Percentiles rank a stretch among this genome's conserved stretches.
Conservation (phyloP, 768 basidiomycete species). For the Termitomyces sp. region DNA sequence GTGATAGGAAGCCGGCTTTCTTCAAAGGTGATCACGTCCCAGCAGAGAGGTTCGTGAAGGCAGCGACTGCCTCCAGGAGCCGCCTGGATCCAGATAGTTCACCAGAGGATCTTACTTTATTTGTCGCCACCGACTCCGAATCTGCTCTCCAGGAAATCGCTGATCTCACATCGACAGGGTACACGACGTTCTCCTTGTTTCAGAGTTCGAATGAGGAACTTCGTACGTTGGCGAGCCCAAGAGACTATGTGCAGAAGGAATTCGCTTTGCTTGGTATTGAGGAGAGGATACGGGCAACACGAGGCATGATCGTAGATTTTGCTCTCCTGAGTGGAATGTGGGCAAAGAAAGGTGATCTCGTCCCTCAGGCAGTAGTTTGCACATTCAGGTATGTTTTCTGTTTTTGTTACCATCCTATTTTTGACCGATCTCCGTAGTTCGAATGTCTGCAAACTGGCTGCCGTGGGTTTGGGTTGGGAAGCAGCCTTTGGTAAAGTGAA, state of each 20-base stretch:
- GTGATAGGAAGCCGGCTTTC: slow-evolving; percentile 48
- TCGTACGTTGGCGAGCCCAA: slow-evolving; percentile 43
- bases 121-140: slow-evolving; percentile 62
- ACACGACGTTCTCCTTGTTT: slow-evolving; percentile 42
- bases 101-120: slow-evolving; percentile 36
- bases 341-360: slow-evolving; percentile 38
- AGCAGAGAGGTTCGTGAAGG: slow-evolving; percentile 42
- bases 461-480: slow-evolving; percentile 63
- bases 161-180: slow-evolving; percentile 30
- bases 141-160: slow-evolving; percentile 38
- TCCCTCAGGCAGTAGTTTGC: slow-evolving; percentile 54
- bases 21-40: slow-evolving; percentile 46
- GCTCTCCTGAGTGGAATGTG: slow-evolving; percentile 65
- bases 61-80: slow-evolving; percentile 38
- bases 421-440: slow-evolving; percentile 37
- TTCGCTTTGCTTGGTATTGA: slow-evolving; percentile 39
- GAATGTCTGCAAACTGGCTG: slow-evolving; percentile 54
- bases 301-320: slow-evolving; percentile 66
- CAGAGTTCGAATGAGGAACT: slow-evolving; percentile 39
- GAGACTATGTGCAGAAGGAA: slow-evolving; percentile 51
- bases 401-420: not conserved
- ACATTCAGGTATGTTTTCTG: slow-evolving; percentile 44
- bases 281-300: slow-evolving; percentile 47
- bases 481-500: slow-evolving; percentile 55
- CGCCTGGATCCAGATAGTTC: slow-evolving; percentile 24